These are phyloP conservation scores for Isatis lusitanica DNA, from an alignment of 441 rosid genomes.

Conservation along the genomic window DNA sequence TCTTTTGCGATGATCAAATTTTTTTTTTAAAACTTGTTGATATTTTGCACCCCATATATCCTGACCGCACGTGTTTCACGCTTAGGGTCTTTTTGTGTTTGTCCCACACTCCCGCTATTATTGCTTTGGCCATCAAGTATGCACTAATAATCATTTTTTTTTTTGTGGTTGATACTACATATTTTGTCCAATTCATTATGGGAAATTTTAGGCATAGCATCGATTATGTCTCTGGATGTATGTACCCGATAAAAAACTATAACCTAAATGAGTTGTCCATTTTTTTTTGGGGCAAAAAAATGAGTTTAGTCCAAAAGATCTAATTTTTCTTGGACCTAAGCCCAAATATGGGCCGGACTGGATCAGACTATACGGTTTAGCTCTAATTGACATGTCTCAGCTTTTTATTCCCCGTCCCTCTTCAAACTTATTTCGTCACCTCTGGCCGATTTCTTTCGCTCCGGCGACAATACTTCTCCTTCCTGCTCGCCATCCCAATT, in stretches of 20 bases:
- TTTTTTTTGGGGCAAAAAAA: no score
- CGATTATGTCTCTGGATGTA: background rate
- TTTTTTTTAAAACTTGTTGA: background rate
- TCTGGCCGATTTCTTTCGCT: background rate
- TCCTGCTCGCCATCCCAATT: background rate
- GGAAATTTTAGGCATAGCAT: background rate
- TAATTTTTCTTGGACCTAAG: no score
- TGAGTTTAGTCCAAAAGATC: no score
- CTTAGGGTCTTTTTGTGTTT: background rate
- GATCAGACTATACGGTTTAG: no score
- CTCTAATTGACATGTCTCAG: no score
- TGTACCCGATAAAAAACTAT: background rate
- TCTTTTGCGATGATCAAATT: no score
- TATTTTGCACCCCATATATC: background rate
- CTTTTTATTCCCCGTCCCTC: background rate
- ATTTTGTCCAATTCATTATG: background rate
- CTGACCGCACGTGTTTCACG: constrained; percentile 11
- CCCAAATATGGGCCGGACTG: no score
- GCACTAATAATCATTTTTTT: background rate
- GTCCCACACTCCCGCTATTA: background rate
- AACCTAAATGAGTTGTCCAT: no score
- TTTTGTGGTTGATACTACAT: background rate
- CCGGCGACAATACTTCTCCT: background rate
- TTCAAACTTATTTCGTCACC: background rate
- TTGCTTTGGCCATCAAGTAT: background rate